phyloP scores from a whole-genome alignment of 192 early-diverging fungal genomes.

The Chytriomyces hyalinus region DNA sequence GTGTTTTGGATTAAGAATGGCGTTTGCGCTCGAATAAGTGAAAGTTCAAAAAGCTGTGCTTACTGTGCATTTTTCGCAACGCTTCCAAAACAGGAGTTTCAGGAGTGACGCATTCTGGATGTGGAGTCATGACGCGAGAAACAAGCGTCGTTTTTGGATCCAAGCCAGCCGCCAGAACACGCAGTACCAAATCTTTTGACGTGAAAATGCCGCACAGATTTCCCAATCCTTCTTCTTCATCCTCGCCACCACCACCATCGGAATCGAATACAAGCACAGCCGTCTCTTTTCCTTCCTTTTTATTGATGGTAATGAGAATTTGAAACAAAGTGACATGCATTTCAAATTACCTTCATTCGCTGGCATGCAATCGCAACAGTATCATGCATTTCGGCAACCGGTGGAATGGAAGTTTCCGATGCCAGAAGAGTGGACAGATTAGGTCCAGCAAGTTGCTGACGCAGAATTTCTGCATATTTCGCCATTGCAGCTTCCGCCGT shows the following conservation, averaged over 20 bases:
- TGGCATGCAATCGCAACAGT: constrained; percentile 45
- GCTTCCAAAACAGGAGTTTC: constrained; percentile 54
- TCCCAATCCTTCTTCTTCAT: constrained; percentile 50
- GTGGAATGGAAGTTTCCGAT: constrained; percentile 28
- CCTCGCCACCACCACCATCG: constrained; percentile 21
- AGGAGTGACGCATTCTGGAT: constrained; percentile 56
- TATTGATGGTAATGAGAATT: not conserved
- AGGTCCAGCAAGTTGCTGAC: constrained; percentile 78
- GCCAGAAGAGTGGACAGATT: constrained; percentile 77
- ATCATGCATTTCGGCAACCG: constrained; percentile 41
- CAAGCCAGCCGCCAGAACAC: constrained; percentile 66
- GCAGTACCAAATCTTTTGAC: constrained; percentile 63
- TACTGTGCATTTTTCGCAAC: constrained; percentile 54
- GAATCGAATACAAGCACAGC: constrained; percentile 52
- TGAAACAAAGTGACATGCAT: not conserved
- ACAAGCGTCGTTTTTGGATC: constrained; percentile 80
- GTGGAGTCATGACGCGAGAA: constrained; percentile 52
- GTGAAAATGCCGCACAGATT: constrained; percentile 91
- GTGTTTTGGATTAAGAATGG: not conserved
- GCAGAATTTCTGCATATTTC: constrained; percentile 36
- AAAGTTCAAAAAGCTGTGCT: not conserved
- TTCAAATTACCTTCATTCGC: constrained; percentile 23
- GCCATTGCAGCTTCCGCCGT: constrained; percentile 16
- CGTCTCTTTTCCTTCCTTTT: constrained; percentile 39
- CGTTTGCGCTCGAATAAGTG: not conserved